Conservation (phyloP, 345 rosid species). For the Lenwebbia sp. region DNA sequence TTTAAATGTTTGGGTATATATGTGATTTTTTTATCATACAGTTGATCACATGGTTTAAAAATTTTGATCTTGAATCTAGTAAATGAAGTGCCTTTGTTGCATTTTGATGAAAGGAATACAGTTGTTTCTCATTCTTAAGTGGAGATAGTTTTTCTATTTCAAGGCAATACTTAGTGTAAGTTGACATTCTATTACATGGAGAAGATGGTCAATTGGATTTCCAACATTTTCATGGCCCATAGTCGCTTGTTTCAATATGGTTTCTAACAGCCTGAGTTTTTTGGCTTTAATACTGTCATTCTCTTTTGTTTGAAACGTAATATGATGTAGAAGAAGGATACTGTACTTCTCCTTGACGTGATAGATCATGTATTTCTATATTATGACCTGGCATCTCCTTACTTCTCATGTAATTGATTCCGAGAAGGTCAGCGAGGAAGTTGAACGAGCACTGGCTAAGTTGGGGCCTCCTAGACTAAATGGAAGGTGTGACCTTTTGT, state of each 20-base stretch:
- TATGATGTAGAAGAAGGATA: neutral
- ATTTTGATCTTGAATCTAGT: neutral
- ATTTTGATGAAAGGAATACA: neutral
- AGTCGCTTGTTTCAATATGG: neutral
- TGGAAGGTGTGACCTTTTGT: constrained; percentile 44
- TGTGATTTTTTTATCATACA: neutral
- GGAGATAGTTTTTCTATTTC: neutral
- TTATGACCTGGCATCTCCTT: neutral
- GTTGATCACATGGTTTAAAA: neutral
- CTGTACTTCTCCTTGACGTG: neutral
- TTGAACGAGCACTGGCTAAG: constrained; percentile 97
- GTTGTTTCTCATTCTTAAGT: neutral
- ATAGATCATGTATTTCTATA: neutral
- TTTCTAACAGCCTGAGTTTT: neutral
- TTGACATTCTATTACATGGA: neutral
- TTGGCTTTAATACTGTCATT: neutral
- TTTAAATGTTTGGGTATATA: neutral
- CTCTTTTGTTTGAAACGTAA: neutral
- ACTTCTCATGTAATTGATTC: neutral
- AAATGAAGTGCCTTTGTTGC: neutral
- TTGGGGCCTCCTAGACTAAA: constrained; percentile 81
- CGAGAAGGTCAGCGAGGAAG: constrained; percentile 97
- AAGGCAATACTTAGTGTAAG: neutral
- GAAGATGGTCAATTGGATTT: neutral
- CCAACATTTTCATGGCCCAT: neutral